Base-by-base conservation (phyloP, 805 yeast genomes). In the Monosporozyma siamensis region DNA sequence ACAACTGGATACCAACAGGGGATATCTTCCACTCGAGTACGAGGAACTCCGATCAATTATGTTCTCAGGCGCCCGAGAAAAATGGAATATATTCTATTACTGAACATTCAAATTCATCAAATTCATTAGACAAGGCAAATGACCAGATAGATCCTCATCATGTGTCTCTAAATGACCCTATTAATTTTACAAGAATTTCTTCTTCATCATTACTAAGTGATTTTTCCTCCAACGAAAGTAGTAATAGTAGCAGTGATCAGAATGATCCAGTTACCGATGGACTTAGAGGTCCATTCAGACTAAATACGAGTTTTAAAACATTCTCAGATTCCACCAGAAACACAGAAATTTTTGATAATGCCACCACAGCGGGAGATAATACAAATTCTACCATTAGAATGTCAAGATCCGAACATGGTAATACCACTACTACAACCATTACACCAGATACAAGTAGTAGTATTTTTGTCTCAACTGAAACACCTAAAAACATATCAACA, bases 371-470 rank as follows among this genome's bases (percentile, higher is more conserved):
- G 10, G 55, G 54, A 2, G 59, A 56, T 39, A 51, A 53, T 32
- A 52, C 61, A 2, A 53, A 50, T 34, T 54, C 58, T 5, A 56
- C 61, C 3, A 52, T 54, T 25, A 42, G 53, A 26, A 53, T 48
- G n/a, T 52, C 57, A 0, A 49, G 41, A 12, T 26, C 43, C 4
- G 53, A 47, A 17, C 40, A 37, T 6, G 42, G 44, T 9, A 39
- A 40, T 17, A 44, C 39, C 29, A 44, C 43, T 9, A 41, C 42
- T 12, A 26, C 32, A n/a, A 32, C 43, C 5, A 40, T 25, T 7
- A 40, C 43, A 6, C 43, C 43, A 12, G 29, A 31, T 17, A 39
- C 42, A n/a, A 30, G 37, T 22, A 23, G 27, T 17, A 31, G 30
- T 32, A 10, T 31, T n/a, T 21, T 31, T n/a, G 30, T 25, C 3